phyloP scores from a whole-genome alignment of 2,329 filamentous ascomycete genomes.

The Colletotrichum somersetense region DNA sequence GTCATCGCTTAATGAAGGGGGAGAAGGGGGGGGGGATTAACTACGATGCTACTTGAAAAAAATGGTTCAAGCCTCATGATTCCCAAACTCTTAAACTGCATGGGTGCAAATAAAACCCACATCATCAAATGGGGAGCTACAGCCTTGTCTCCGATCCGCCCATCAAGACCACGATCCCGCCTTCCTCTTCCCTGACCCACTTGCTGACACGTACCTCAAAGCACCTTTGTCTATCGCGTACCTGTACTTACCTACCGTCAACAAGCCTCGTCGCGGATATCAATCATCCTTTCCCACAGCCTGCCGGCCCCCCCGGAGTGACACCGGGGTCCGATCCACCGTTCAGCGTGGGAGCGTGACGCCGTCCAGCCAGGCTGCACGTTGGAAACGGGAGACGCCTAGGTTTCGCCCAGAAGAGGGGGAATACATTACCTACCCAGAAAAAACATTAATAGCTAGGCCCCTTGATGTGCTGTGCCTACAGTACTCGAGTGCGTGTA shows the following conservation, averaged over 20 bases:
- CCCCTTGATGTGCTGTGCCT: background rate
- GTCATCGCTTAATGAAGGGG: background rate
- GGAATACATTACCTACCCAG: background rate
- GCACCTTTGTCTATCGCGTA: background rate
- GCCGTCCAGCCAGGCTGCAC: background rate
- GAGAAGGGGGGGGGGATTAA: no score
- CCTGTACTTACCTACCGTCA: no score
- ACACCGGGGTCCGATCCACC: constrained; percentile 32
- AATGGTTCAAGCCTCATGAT: background rate
- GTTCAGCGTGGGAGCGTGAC: constrained; percentile 13
- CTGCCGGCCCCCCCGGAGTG: constrained; percentile 25
- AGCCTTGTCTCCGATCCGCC: constrained; percentile 34
- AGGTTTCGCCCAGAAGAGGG: background rate
- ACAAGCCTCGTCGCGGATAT: background rate
- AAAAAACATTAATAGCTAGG: background rate
- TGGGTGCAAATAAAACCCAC: background rate
- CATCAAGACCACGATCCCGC: constrained; percentile 33
- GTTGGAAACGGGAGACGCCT: background rate
- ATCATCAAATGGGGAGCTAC: background rate
- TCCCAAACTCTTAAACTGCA: background rate
- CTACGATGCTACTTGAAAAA: no score
- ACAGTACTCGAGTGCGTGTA: background rate
- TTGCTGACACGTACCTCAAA: background rate
- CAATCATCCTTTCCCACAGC: constrained; percentile 8
- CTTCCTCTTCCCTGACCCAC: background rate